Conservation (phyloP, 129 eudicot species). For the Logfia minima region DNA sequence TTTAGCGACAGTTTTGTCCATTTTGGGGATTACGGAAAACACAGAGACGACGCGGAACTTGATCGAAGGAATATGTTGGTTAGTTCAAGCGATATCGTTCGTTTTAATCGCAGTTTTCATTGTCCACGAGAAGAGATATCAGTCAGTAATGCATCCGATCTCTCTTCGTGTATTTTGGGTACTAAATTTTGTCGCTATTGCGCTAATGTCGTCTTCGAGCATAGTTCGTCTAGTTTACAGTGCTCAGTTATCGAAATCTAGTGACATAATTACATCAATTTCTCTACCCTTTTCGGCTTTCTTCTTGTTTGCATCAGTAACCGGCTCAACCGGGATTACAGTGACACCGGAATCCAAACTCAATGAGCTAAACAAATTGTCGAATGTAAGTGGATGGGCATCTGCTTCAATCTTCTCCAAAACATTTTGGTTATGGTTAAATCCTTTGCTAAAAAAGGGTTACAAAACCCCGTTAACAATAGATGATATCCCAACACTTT, state of each 20-base stretch:
- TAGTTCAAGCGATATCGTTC: slow-evolving; percentile 50
- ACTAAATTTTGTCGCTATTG: slow-evolving; percentile 34
- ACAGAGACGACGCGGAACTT: slow-evolving; percentile 35
- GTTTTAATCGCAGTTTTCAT: slow-evolving; percentile 34
- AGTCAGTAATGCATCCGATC: slow-evolving; percentile 46
- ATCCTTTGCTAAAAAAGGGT: slow-evolving; percentile 54
- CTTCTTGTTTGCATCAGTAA: slow-evolving; percentile 43
- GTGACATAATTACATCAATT: slow-evolving; percentile 38
- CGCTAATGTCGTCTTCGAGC: slow-evolving; percentile 36
- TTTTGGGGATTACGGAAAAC: slow-evolving; percentile 35
- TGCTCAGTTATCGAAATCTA: slow-evolving; percentile 25
- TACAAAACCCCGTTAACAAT: slow-evolving; percentile 46
- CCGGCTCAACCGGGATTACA: slow-evolving; percentile 55
- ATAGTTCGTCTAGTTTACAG: slow-evolving; percentile 33
- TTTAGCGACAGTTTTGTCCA: slow-evolving; percentile 36
- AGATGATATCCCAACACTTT: slow-evolving; percentile 64
- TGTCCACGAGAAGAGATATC: slow-evolving; percentile 45
- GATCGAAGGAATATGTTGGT: slow-evolving; percentile 42
- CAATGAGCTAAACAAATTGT: slow-evolving; percentile 14
- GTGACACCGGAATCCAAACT: slow-evolving; percentile 31
- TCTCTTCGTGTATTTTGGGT: slow-evolving; percentile 57
- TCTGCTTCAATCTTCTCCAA: slow-evolving; percentile 56
- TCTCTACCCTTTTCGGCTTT: slow-evolving; percentile 45
- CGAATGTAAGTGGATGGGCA: slow-evolving; percentile 54
- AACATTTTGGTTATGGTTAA: slow-evolving; percentile 57